phyloP scores from a whole-genome alignment of 179 eudicot species.

The Pouteria campechiana region DNA sequence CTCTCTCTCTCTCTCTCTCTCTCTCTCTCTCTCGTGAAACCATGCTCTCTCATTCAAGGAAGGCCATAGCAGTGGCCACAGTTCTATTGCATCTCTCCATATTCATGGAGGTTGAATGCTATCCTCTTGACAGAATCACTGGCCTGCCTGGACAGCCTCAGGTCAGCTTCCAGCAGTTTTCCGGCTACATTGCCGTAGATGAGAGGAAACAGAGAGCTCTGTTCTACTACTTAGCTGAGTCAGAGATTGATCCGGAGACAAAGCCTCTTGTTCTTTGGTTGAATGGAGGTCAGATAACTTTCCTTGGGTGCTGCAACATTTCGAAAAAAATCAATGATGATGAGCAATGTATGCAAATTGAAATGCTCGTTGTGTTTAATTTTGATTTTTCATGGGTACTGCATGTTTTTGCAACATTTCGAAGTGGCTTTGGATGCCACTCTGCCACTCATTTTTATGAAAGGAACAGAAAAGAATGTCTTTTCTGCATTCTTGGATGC shows the following conservation, averaged over 20 bases:
- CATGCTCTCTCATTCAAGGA: conserved; percentile 21
- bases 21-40: background rate
- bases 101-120: conserved; percentile 4
- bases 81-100: conserved; percentile 4
- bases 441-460: no score
- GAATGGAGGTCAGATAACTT: conserved; percentile 63
- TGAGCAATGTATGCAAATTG: background rate
- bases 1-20: no score
- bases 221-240: conserved; percentile 87
- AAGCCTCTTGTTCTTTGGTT: conserved; percentile 88
- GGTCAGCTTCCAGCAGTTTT: conserved; percentile 65
- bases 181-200: conserved; percentile 82
- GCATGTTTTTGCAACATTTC: no score
- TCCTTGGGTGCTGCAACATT: background rate
- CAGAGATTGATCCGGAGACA: conserved; percentile 46
- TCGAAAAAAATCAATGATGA: background rate
- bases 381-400: no score
- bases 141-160: conserved; percentile 74
- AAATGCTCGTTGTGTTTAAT: background rate
- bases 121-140: conserved; percentile 32
- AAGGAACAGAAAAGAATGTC: no score
- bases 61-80: conserved; percentile 1
- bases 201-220: conserved; percentile 43
- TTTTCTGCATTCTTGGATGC: no score
- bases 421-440: no score